Evolutionary conservation across 192 early-diverging fungal species (phyloP), one percentile per base, ranked within the genome.

Genomic region (Backusella parvicylindrica): DNA sequence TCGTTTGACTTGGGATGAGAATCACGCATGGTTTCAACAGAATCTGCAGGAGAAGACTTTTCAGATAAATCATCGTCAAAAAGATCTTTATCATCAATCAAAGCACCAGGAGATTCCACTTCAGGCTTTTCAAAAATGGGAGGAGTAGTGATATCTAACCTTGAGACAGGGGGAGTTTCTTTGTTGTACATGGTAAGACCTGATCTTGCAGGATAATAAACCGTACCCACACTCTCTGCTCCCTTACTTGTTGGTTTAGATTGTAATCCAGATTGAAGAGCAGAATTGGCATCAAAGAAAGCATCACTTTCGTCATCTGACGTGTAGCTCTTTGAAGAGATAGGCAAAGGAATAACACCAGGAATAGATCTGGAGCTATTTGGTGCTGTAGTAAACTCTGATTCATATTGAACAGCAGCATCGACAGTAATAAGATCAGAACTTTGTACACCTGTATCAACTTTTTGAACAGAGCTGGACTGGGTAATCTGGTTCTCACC

Each of bases 261-360:
- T 60, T 60, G 53, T 2, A 60, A 60, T 60, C 53, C 53, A 60
- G 53, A 60, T 28, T 60, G 53, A 28, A 60, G 53, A 60, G 53
- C 23, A 28, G 66, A 68, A 9, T 68, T 68, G 16, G 66, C 66
- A 68, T 68, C 66, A 68, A 68, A 68, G n/a, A 68, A 68, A 9
- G 32, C 66, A 36, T 68, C 66, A 28, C 53, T 60, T 33, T 68
- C 66, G 36, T 36, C 36, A 37, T 68, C 66, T 38, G 66, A 68
- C 18, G 36, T 38, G 18, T 21, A 23, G 12, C 23, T 60, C 23
- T 60, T 60, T 37, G 36, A 68, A 36, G 36, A 33, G 11, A 36
- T 2, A 8, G 66, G 66, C 4, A 68, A 68, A 68, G 66, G 36
- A 38, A 68, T 21, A 21, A 35, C 9, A 26, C n/a, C 32, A 68